Conservation (phyloP, 768 basidiomycete species). For the Mycena latifolia region DNA sequence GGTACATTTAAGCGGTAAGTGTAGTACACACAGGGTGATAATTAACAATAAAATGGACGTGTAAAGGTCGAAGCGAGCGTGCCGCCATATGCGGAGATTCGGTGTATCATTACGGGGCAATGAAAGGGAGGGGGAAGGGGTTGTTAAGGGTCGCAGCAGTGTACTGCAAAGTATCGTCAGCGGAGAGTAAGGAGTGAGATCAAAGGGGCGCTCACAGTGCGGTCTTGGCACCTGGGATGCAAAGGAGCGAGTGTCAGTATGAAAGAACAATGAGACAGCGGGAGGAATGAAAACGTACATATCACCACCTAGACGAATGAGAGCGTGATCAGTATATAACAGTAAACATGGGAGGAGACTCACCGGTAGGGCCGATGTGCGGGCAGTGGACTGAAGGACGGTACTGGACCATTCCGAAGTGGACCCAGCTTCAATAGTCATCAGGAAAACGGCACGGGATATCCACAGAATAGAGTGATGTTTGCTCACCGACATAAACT, state of each 20-base stretch:
- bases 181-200: too few relatives aligned
- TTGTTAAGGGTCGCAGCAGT: constrained; percentile 11
- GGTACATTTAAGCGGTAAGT: too few relatives aligned
- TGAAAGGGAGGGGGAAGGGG: constrained; percentile 5
- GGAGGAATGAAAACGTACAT: background rate
- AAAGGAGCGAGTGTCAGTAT: background rate
- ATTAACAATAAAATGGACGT: too few relatives aligned
- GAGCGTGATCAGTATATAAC: background rate
- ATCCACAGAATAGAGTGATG: too few relatives aligned
- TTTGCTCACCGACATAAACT: constrained; percentile 12
- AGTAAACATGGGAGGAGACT: background rate
- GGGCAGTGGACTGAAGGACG: constrained; percentile 14
- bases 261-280: too few relatives aligned
- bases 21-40: too few relatives aligned
- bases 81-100: too few relatives aligned
- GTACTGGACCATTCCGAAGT: constrained; percentile 12
- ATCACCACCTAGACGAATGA: constrained; percentile 12
- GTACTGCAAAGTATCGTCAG: background rate
- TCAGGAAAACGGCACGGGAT: background rate
- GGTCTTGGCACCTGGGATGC: constrained; percentile 1
- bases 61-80: too few relatives aligned
- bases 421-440: background rate
- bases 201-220: background rate
- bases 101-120: background rate
- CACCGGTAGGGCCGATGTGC: background rate